phyloP scores from a whole-genome alignment of 2,329 filamentous ascomycete species.

The Escovopsis sp. region DNA sequence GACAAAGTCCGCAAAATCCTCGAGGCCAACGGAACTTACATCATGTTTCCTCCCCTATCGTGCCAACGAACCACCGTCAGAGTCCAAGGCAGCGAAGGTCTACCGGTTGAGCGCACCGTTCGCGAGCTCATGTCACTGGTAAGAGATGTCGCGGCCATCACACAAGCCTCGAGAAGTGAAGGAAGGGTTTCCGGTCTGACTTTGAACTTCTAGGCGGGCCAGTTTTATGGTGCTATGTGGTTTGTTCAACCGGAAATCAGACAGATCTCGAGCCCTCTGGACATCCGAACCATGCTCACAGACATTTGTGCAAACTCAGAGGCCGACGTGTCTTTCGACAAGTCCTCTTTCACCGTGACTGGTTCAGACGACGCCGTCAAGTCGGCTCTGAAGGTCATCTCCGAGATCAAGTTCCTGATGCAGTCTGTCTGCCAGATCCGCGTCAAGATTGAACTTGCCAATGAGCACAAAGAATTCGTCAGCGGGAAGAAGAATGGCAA shows the following conservation, averaged over 20 bases:
- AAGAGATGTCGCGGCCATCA: slow-evolving; percentile 21
- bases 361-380: slow-evolving; percentile 96
- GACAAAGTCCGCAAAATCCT: slow-evolving; percentile 98
- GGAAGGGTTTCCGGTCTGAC: slow-evolving; percentile 11
- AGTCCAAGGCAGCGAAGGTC: slow-evolving; percentile 82
- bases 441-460: slow-evolving; percentile 96
- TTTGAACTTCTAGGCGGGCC: slow-evolving; percentile 50
- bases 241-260: slow-evolving; percentile 66
- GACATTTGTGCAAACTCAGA: slow-evolving; percentile 95
- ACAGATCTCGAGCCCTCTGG: slow-evolving; percentile 46
- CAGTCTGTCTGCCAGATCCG: slow-evolving; percentile 83
- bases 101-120: slow-evolving; percentile 89
- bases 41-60: slow-evolving; percentile 78
- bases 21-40: slow-evolving; percentile 89
- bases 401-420: slow-evolving; percentile 77
- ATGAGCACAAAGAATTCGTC: slow-evolving; percentile 98
- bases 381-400: slow-evolving; percentile 84
- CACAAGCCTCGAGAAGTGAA: neutral
- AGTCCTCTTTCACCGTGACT: slow-evolving; percentile 83
- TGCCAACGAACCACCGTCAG: slow-evolving; percentile 73
- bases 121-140: slow-evolving; percentile 91
- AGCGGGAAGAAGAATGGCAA: slow-evolving; percentile 99
- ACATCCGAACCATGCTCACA: slow-evolving; percentile 79
- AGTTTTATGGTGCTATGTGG: slow-evolving; percentile 97
- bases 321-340: slow-evolving; percentile 88